These are phyloP conservation scores for Cryptococcus hybrid DNA, from an alignment of 1,284 basidiomycete species.

Conservation along the genomic window DNA sequence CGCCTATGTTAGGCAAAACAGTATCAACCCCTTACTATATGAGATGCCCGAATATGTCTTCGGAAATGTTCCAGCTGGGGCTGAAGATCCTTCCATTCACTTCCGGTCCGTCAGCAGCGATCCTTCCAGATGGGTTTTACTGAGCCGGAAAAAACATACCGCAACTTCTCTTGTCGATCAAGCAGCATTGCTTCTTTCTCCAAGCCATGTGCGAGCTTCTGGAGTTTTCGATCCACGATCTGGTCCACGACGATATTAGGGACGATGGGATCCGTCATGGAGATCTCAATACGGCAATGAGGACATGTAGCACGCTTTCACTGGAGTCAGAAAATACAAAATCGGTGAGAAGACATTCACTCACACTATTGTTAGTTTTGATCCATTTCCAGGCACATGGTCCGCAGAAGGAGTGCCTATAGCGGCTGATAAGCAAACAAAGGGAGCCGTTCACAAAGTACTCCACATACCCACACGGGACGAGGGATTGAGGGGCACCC, in stretches of 20 bases:
- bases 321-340: not conserved
- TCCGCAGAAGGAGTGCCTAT: slow-evolving; percentile 37
- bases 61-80: too few relatives aligned
- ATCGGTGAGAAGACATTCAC: not conserved
- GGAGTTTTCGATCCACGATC: slow-evolving; percentile 35
- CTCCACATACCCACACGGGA: slow-evolving; percentile 36
- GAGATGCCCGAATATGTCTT: too few relatives aligned
- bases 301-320: slow-evolving; percentile 24
- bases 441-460: not conserved
- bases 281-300: slow-evolving; percentile 27
- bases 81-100: too few relatives aligned
- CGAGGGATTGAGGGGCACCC: slow-evolving; percentile 31
- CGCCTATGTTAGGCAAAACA: too few relatives aligned
- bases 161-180: slow-evolving; percentile 28
- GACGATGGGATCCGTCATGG: slow-evolving; percentile 17
- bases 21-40: too few relatives aligned
- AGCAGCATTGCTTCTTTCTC: slow-evolving; percentile 28
- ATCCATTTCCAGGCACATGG: slow-evolving; percentile 40
- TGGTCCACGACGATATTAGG: slow-evolving; percentile 39
- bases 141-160: slow-evolving; percentile 23
- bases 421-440: not conserved
- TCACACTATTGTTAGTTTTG: slow-evolving; percentile 20
- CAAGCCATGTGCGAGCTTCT: slow-evolving; percentile 14
- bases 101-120: too few relatives aligned
- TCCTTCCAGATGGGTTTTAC: too few relatives aligned